Conservation (phyloP, 495 filamentous ascomycete genomes). For the Neurospora discreta region DNA sequence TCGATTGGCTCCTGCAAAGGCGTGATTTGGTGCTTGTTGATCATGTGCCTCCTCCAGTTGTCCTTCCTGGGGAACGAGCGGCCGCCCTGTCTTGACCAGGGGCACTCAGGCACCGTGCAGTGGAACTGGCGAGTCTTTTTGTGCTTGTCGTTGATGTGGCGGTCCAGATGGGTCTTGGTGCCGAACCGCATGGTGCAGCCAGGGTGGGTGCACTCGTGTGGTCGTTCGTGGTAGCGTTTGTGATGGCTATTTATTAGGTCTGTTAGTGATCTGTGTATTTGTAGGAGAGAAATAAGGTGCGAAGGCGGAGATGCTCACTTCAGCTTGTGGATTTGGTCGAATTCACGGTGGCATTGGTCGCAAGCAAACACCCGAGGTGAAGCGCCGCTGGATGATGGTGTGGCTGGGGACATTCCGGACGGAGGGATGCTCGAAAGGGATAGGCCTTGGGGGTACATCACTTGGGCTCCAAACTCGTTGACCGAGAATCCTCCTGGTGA, state of each 20-base stretch:
- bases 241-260: conserved; percentile 29
- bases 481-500: not conserved
- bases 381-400: conserved; percentile 15
- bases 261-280: not conserved
- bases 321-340: conserved; percentile 37
- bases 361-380: conserved; percentile 24
- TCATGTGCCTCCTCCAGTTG: conserved; percentile 41
- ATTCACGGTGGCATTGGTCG: conserved; percentile 30
- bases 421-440: not conserved
- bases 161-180: conserved; percentile 41
- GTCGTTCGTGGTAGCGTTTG: conserved; percentile 37
- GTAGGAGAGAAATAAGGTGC: not conserved
- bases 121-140: conserved; percentile 37
- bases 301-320: conserved; percentile 21
- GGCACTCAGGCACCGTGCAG: conserved; percentile 32
- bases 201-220: conserved; percentile 30
- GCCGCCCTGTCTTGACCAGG: conserved; percentile 33
- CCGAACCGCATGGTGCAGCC: conserved; percentile 36
- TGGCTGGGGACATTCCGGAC: not conserved
- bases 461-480: not conserved
- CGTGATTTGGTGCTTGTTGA: conserved; percentile 34
- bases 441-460: not conserved
- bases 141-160: conserved; percentile 42
- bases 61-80: conserved; percentile 42
- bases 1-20: conserved; percentile 18